Percentiles rank a stretch among this genome's conserved stretches.
These are phyloP conservation scores for Arabidopsis arenosa DNA, from an alignment of 345 rosid genomes.

Conservation along the genomic window DNA sequence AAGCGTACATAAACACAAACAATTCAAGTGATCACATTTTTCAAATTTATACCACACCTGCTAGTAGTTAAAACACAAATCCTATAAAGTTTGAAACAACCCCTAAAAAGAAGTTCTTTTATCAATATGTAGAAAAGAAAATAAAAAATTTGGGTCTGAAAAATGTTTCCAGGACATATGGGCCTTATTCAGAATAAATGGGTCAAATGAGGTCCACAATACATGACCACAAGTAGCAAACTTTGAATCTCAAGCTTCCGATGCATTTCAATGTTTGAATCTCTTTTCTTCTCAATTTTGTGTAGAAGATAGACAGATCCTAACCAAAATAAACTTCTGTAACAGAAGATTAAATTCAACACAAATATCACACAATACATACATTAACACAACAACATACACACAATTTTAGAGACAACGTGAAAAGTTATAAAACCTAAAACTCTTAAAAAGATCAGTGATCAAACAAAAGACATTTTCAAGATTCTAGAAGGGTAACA, in stretches of 20 bases:
- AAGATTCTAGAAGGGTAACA: conserved; percentile 58
- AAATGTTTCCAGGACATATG: background rate
- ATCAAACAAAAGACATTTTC: conserved; percentile 24
- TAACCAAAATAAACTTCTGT: background rate
- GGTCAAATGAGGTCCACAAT: background rate
- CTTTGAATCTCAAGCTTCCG: background rate
- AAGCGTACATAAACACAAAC: no score
- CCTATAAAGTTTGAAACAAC: background rate
- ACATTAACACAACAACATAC: conserved; percentile 20
- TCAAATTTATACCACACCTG: background rate
- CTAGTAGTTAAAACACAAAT: background rate
- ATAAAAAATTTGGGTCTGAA: background rate
- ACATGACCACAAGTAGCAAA: background rate
- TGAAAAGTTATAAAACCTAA: conserved; percentile 7
- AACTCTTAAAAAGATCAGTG: conserved; percentile 13
- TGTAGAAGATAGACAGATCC: background rate
- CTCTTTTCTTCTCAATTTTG: background rate
- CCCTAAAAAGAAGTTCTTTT: background rate
- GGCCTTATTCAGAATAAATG: background rate
- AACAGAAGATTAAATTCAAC: background rate
- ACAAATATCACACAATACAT: conserved; percentile 24
- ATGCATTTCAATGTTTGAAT: conserved; percentile 5
- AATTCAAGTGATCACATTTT: no score
- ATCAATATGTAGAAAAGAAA: background rate
- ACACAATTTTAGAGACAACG: conserved; percentile 18